Evolutionary conservation across 352 stramenopile genomes (phyloP).

Genomic region (Stramenopiles sp.): DNA sequence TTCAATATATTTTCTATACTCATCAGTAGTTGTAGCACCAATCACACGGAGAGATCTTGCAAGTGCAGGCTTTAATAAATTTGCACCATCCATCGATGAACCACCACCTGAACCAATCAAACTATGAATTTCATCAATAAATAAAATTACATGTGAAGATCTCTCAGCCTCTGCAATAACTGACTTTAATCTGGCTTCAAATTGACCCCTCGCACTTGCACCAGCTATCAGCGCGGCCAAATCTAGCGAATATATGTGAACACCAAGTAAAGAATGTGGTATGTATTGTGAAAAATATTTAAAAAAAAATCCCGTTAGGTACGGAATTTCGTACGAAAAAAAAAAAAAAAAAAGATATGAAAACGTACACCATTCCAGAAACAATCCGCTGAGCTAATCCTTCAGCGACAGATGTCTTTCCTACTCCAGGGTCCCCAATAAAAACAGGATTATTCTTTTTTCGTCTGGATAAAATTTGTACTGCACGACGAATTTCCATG

Average conservation of each 20-base stretch:
- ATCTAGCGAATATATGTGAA: constrained; percentile 61
- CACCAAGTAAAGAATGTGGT: constrained; percentile 40
- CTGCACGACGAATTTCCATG: constrained; percentile 43
- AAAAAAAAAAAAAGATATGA: no score
- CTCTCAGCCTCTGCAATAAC: constrained; percentile 66
- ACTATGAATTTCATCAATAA: constrained; percentile 90
- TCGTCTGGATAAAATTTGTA: constrained; percentile 66
- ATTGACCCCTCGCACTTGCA: constrained; percentile 88
- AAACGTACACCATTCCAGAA: constrained; percentile 71
- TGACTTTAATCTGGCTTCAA: constrained; percentile 79
- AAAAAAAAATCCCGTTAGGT: no score
- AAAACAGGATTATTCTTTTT: constrained; percentile 95
- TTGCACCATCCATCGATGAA: constrained; percentile 76
- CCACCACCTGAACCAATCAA: constrained; percentile 65
- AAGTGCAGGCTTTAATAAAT: constrained; percentile 87
- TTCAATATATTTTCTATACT: constrained; percentile 89
- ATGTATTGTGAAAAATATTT: no score
- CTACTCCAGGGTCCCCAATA: constrained; percentile 77
- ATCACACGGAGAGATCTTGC: constrained; percentile 77
- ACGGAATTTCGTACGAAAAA: no score
- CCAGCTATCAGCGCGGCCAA: constrained; percentile 78
- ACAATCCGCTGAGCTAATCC: constrained; percentile 80
- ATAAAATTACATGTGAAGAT: constrained; percentile 80
- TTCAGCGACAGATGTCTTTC: constrained; percentile 70
- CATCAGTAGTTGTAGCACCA: constrained; percentile 78